Evolutionary conservation across 2,329 filamentous ascomycete genomes (phyloP), one percentile per base, ranked within the genome.

Genomic region (Gaeumannomyces tritici): DNA sequence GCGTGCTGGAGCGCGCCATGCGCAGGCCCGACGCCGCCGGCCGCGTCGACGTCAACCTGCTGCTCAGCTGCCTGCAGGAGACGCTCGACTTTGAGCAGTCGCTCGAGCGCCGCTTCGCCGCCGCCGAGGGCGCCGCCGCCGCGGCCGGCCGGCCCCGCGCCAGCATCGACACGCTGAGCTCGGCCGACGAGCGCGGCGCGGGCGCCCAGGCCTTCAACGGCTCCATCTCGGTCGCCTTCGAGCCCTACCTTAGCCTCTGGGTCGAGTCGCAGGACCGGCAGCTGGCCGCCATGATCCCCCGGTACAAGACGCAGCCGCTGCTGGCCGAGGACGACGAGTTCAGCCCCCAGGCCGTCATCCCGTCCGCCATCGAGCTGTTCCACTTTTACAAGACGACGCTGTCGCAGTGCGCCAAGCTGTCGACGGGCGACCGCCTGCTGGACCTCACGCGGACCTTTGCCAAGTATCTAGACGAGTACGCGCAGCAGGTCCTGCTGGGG

Each of bases 41-140:
- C 35, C 89, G 88, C 64, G 82, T 97, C 56, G 93, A 98, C 71
- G 93, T 98, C 66, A 93, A 96, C 70, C 77, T 98, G 59, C 77
- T 98, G 42, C 80, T 98, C 27, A 90, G 88, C 47, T 97, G 93
- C 73, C 76, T 98, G 66, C 93, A 98, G 70, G 93, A 98, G 73
- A 99, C 95, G 0, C 84, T 99, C 68, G 91, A 99, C 72, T 99
- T 99, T 72, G 95, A 99, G 75, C 93, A 98, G 71, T 89, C 84
- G 63, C 80, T 99, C 15, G 95, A 99, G 74, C 86, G 86, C 65
- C 87, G 89, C 12, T 98, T 98, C 72, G 83, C 88, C 1, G 31
- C 31, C 31, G n/a, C n/a, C n/a, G n/a, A n/a, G n/a, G 31, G 31
- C 12, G 31, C 31, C 31, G 31, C 2, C 31, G 31, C 2, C 31